Evolutionary conservation across 805 yeast species (phyloP).

Genomic region (Clavispora vitiphila): DNA sequence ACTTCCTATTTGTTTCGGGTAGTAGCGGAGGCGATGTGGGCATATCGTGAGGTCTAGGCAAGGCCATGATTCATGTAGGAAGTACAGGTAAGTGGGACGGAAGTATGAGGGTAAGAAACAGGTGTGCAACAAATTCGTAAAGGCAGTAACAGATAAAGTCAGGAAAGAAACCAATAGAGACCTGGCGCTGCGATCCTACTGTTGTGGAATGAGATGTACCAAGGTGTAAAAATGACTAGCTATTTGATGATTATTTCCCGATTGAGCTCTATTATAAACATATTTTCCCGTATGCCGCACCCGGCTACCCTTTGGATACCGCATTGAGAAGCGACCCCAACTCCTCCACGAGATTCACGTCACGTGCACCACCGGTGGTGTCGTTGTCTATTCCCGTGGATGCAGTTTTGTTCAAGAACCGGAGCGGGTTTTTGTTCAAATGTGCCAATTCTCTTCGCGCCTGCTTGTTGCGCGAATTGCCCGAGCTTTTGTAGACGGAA

Average conservation of each 20-base stretch:
- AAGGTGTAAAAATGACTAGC: background rate
- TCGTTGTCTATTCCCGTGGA: slow-evolving; percentile 6
- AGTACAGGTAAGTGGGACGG: no score
- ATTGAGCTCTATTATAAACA: slow-evolving; percentile 4
- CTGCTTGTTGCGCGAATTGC: slow-evolving; percentile 19
- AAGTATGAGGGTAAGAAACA: no score
- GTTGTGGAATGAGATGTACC: background rate
- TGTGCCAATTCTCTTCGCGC: slow-evolving; percentile 7
- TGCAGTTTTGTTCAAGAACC: slow-evolving; percentile 7
- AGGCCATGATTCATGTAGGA: background rate
- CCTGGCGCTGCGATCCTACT: background rate
- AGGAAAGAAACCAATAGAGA: background rate
- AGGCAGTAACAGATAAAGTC: no score
- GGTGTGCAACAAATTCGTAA: no score
- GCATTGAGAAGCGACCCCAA: slow-evolving; percentile 2
- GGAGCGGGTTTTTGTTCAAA: slow-evolving; percentile 15
- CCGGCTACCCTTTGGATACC: slow-evolving; percentile 2
- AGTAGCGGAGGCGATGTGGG: background rate
- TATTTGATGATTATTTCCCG: slow-evolving; percentile 2
- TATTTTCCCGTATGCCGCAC: slow-evolving; percentile 9
- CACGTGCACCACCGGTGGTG: slow-evolving; percentile 3
- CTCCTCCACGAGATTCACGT: slow-evolving; percentile 2
- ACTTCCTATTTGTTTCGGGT: background rate
- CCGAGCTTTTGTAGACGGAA: slow-evolving; percentile 23
- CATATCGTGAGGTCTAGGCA: background rate